A percentile compares a stretch with the other conserved stretches of the same genome.
Evolutionary conservation across 257 asterid genomes (phyloP).

Genomic region (Lantana camara): DNA sequence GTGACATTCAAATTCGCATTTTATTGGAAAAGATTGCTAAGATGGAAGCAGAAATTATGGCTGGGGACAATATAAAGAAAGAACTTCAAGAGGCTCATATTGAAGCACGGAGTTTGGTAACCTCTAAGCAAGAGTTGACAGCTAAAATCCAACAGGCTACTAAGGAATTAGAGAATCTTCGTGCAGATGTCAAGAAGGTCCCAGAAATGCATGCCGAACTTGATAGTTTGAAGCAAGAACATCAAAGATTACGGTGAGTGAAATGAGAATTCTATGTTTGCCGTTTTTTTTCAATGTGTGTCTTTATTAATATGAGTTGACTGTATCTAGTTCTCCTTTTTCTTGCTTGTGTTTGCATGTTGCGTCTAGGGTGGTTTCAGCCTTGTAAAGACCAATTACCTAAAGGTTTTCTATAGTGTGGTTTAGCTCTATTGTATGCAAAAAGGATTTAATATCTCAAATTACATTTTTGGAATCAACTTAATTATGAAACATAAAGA

Average conservation of each 20-base stretch:
- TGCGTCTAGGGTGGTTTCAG: not conserved
- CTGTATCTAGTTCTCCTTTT: not conserved
- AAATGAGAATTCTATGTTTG: not conserved
- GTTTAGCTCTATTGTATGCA: not conserved
- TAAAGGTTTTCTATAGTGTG: not conserved
- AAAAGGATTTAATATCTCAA: not conserved
- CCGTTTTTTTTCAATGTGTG: conserved; percentile 12
- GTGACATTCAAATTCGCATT: conserved; percentile 72
- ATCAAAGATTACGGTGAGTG: conserved; percentile 73
- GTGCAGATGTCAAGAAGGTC: conserved; percentile 48
- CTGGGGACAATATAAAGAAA: conserved; percentile 47
- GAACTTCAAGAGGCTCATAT: conserved; percentile 56
- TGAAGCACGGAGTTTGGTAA: conserved; percentile 62
- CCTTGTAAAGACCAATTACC: not conserved
- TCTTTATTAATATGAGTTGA: conserved; percentile 9
- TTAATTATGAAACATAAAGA: not conserved
- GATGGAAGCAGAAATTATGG: conserved; percentile 60
- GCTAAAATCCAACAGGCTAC: conserved; percentile 54
- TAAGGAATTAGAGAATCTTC: conserved; percentile 56
- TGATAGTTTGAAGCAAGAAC: conserved; percentile 65
- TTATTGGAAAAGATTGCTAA: conserved; percentile 69
- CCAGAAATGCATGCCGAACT: conserved; percentile 65
- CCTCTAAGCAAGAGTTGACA: conserved; percentile 54
- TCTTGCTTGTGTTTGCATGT: no score
- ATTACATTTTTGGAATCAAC: not conserved